phyloP scores from a whole-genome alignment of 345 rosid species.

The Angophora floribunda region DNA sequence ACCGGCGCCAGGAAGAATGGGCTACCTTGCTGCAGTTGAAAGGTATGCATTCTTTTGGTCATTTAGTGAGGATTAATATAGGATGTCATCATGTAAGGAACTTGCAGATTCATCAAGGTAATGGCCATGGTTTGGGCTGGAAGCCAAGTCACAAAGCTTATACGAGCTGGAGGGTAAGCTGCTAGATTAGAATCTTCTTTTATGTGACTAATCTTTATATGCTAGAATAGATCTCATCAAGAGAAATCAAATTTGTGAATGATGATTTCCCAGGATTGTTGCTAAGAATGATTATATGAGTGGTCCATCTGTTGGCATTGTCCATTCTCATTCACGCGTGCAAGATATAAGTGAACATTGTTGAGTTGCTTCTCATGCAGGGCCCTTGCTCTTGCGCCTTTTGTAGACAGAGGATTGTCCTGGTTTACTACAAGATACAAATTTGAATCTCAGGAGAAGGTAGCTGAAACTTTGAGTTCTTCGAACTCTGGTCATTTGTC shows the following conservation, averaged over 20 bases:
- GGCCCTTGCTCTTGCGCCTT: constrained; percentile 90
- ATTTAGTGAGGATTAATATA: not conserved
- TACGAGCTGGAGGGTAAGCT: constrained; percentile 84
- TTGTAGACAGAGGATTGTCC: constrained; percentile 71
- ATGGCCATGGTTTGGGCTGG: constrained; percentile 99
- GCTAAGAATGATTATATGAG: not conserved
- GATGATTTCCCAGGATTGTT: not conserved
- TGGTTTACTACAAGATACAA: constrained; percentile 70
- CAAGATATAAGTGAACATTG: not conserved
- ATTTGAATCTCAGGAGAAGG: constrained; percentile 74
- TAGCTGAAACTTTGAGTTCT: constrained; percentile 1
- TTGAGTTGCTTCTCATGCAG: constrained; percentile 21
- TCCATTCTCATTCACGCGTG: not conserved
- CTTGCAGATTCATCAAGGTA: constrained; percentile 72
- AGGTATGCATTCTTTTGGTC: constrained; percentile 30
- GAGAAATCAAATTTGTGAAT: not conserved
- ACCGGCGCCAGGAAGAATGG: constrained; percentile 77
- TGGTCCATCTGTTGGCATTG: not conserved
- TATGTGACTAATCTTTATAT: not conserved
- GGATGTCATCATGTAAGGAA: not conserved
- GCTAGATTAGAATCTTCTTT: not conserved
- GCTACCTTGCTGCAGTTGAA: constrained; percentile 66
- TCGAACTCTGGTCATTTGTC: not conserved
- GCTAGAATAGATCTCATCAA: not conserved
- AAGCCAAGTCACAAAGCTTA: constrained; percentile 87